Base-by-base conservation (phyloP, 371 early-diverging fungal genomes). In the Mucor irregularis region DNA sequence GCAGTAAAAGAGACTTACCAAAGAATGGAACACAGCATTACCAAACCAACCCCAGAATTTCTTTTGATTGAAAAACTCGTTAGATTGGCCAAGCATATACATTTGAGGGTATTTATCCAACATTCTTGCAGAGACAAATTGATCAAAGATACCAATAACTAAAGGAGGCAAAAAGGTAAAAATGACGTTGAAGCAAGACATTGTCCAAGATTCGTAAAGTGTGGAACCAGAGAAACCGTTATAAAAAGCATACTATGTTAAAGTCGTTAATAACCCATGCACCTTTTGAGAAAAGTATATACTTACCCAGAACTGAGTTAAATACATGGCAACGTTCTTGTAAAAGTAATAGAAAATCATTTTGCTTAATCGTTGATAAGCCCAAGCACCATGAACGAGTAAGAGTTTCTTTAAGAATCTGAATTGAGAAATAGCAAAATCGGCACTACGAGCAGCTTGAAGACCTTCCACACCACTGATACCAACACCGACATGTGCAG, bases 391-490 rank as follows among this genome's bases (percentile, higher is more conserved):
- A 70, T 97, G 97, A 3, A 97, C 96, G 21, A 97, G 78, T 33
- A 97, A 68, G 34, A 97, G 73, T 61, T 93, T 93, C 62, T 89
- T 86, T 62, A 99, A 71, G 69, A 82, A 91, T 49, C 86, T 82
- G 81, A 99, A 99, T 68, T 96, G 92, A 5, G 91, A 90, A 49
- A 99, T 93, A 30, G 96, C 91, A 70, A 96, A 97, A 78, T 99
- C 99, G 0, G 97, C 90, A 54, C 94, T 88, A 29, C 98, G 88
- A 17, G 97, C 92, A 7, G 99, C 99, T 61, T 97, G 98, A 16
- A 95, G 82, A 37, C 99, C 99, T 70, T 99, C 86, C 52, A 90
- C 80, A 8, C 96, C 96, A 66, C 94, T 94, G 53, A 87, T 85
- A 28, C 96, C 97, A 19, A 99, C 87, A 58, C 92, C 91, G 0